These are phyloP conservation scores for Kazachstania psychrophila DNA, from an alignment of 805 yeast genomes.

Conservation along the genomic window DNA sequence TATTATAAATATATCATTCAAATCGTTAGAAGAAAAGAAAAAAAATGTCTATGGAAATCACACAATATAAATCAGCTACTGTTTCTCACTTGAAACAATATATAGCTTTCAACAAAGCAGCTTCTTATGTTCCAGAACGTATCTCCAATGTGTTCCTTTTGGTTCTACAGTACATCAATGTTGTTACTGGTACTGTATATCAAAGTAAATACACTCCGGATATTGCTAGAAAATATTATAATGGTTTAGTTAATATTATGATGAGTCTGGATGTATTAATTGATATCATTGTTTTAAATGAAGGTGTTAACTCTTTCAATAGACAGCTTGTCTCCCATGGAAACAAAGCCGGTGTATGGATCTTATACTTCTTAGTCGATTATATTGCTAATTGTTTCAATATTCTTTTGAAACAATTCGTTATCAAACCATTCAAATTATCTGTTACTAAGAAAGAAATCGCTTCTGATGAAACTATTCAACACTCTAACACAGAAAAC, in stretches of 20 bases:
- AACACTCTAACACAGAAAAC: background rate
- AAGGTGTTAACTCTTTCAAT: constrained; percentile 24
- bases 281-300: constrained; percentile 22
- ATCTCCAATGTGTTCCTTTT: too few species aligned
- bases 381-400: constrained; percentile 27
- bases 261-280: constrained; percentile 19
- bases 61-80: constrained; percentile 1
- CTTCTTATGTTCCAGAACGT: too few species aligned
- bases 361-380: constrained; percentile 22
- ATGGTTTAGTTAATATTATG: background rate
- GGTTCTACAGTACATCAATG: too few species aligned
- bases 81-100: background rate
- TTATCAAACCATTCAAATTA: constrained; percentile 24
- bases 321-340: constrained; percentile 12
- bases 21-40: too few species aligned
- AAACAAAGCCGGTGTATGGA: constrained; percentile 23
- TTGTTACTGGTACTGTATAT: too few species aligned
- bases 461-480: background rate
- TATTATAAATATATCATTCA: too few species aligned
- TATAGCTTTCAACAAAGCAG: too few species aligned
- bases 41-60: too few species aligned
- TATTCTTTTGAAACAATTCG: constrained; percentile 19
- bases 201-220: background rate
- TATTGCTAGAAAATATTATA: background rate
- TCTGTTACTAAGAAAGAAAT: too few species aligned